phyloP scores from a whole-genome alignment of 192 early-diverging fungal genomes.

The Backusella circina region DNA sequence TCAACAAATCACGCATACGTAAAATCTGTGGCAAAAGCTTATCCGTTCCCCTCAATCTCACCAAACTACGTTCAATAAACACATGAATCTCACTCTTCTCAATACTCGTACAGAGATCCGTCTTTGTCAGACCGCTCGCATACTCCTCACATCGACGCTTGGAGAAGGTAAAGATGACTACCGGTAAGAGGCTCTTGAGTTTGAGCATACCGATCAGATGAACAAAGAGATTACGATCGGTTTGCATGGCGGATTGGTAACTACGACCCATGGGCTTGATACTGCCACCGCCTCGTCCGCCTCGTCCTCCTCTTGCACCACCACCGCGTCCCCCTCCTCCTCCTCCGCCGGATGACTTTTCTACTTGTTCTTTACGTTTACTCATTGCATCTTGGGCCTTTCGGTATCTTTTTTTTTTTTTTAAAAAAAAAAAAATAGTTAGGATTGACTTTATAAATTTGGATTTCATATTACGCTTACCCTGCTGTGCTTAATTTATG shows the following conservation, averaged over 20 bases:
- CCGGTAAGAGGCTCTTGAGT: conserved; percentile 76
- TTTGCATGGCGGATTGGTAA: conserved; percentile 28
- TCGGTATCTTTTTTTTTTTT: conserved; percentile 59
- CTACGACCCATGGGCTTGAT: conserved; percentile 30
- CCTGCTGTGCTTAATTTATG: conserved; percentile 46
- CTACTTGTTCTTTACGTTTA: conserved; percentile 53
- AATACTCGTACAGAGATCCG: conserved; percentile 73
- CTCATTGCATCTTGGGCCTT: conserved; percentile 69
- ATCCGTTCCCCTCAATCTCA: conserved; percentile 81
- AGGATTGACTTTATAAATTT: conserved; percentile 50
- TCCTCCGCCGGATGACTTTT: conserved; percentile 38
- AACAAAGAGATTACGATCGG: conserved; percentile 78
- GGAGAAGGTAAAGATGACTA: conserved; percentile 93
- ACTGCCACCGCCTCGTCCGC: conserved; percentile 45
- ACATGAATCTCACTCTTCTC: conserved; percentile 87
- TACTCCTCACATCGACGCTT: conserved; percentile 95
- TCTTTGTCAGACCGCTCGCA: conserved; percentile 68
- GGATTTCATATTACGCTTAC: background rate
- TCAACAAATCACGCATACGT: conserved; percentile 78
- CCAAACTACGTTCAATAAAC: conserved; percentile 80
- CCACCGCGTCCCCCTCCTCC: conserved; percentile 39
- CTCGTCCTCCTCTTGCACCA: conserved; percentile 40
- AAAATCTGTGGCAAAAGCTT: conserved; percentile 85
- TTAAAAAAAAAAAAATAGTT: background rate
- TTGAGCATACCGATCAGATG: conserved; percentile 75